These are phyloP conservation scores for Lagerstroemia speciosa DNA, from an alignment of 345 rosid genomes.

Conservation along the genomic window DNA sequence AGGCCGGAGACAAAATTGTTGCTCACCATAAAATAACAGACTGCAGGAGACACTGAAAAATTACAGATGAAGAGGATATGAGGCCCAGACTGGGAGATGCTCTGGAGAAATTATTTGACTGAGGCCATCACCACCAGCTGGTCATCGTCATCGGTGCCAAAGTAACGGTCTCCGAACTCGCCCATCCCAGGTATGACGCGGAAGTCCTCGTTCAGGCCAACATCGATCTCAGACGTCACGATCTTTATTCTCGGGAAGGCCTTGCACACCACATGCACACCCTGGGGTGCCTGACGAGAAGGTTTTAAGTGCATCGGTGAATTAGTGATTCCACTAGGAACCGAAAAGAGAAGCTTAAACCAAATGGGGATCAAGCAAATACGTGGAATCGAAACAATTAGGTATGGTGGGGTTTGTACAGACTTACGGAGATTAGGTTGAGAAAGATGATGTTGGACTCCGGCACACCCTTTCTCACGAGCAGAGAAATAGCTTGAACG, in stretches of 20 bases:
- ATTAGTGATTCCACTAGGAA: not conserved
- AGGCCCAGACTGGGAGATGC: not conserved
- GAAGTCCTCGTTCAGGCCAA: slow-evolving; percentile 79
- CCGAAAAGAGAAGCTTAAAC: not conserved
- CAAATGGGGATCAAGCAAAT: no score
- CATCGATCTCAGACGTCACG: slow-evolving; percentile 95
- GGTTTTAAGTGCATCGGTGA: not conserved
- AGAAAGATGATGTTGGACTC: slow-evolving; percentile 89
- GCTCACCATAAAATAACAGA: no score
- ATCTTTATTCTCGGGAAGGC: slow-evolving; percentile 84
- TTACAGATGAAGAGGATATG: not conserved
- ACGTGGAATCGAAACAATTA: no score
- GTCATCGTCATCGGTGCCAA: slow-evolving; percentile 87
- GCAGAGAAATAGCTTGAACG: slow-evolving; percentile 82
- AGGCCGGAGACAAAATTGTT: no score
- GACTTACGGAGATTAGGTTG: slow-evolving; percentile 87
- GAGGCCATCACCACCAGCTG: slow-evolving; percentile 22
- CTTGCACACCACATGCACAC: slow-evolving; percentile 94
- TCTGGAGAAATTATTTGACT: not conserved
- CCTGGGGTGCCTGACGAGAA: slow-evolving; percentile 80
- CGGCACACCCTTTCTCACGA: slow-evolving; percentile 81
- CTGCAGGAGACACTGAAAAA: no score
- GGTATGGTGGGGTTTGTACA: not conserved
- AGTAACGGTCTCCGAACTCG: slow-evolving; percentile 94
- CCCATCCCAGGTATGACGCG: slow-evolving; percentile 98